A percentile compares a stretch with the other conserved stretches of the same genome.
Conservation (phyloP, 352 stramenopile species). For the Phytophthora kernoviae region DNA sequence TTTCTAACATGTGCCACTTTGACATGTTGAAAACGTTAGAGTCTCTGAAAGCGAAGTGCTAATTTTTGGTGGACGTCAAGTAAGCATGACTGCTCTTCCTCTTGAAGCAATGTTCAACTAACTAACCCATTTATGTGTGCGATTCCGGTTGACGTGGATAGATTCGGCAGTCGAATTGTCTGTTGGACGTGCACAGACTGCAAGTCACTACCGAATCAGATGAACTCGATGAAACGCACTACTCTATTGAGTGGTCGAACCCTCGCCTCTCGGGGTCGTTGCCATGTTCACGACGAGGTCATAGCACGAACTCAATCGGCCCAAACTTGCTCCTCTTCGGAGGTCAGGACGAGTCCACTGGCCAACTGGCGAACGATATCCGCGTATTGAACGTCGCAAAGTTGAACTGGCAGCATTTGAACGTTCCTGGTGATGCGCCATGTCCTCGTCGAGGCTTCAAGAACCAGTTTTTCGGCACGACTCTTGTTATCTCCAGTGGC, state of each 20-base stretch:
- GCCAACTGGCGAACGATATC: constrained; percentile 56
- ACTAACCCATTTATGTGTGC: no score
- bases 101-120: not conserved
- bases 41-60: constrained; percentile 49
- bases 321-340: constrained; percentile 67
- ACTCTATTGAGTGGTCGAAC: constrained; percentile 42
- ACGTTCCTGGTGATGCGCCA: constrained; percentile 41
- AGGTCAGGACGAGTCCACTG: constrained; percentile 54
- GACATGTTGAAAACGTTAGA: constrained; percentile 15
- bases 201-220: constrained; percentile 15
- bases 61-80: constrained; percentile 73
- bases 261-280: constrained; percentile 41
- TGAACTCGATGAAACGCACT: constrained; percentile 11
- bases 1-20: no score
- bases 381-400: constrained; percentile 42
- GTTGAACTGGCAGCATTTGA: constrained; percentile 39
- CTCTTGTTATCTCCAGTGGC: constrained; percentile 72
- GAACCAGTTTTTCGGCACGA: constrained; percentile 79
- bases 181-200: constrained; percentile 57
- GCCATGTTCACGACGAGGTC: constrained; percentile 53
- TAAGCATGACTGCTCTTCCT: constrained; percentile 15
- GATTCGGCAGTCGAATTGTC: constrained; percentile 69
- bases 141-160: constrained; percentile 17
- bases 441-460: constrained; percentile 79
- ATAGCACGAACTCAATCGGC: constrained; percentile 65